Evolutionary conservation across 345 rosid genomes (phyloP).

Genomic region (Eucalyptus pauciflora): DNA sequence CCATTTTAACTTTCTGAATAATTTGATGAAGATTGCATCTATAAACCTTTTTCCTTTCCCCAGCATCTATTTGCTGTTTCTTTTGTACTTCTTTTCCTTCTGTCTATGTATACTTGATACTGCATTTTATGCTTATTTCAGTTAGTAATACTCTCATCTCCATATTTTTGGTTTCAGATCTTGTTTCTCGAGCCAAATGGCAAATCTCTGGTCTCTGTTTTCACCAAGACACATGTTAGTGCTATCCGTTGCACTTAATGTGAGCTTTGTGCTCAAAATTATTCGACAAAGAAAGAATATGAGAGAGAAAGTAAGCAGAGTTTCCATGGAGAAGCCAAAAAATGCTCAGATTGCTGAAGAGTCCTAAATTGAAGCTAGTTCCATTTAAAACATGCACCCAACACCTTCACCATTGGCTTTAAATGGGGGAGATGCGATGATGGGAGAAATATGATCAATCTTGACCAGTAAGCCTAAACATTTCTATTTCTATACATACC

Average conservation of each 20-base stretch:
- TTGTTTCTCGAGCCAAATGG: conserved; percentile 19
- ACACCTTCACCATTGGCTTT: not conserved
- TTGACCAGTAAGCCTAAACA: conserved; percentile 46
- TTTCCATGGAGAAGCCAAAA: not conserved
- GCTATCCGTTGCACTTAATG: conserved; percentile 64
- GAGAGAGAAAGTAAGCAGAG: not conserved
- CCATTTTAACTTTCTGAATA: not conserved
- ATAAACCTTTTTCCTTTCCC: not conserved
- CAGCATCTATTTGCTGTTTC: not conserved
- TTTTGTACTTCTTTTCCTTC: not conserved
- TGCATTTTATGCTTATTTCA: not conserved
- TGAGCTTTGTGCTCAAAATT: conserved; percentile 38
- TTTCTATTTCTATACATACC: not conserved
- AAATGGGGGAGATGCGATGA: conserved; percentile 8
- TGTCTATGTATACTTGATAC: not conserved
- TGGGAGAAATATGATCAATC: conserved; percentile 31
- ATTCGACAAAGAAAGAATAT: conserved; percentile 1
- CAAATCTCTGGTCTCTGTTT: conserved; percentile 9
- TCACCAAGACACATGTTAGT: conserved; percentile 46
- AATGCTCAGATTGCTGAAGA: not conserved
- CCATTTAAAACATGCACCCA: not conserved
- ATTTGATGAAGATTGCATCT: not conserved
- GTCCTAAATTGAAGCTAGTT: not conserved
- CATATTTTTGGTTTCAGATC: not conserved
- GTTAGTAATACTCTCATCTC: not conserved